phyloP scores from a whole-genome alignment of 1,284 basidiomycete genomes.

The Golubevia sp. region DNA sequence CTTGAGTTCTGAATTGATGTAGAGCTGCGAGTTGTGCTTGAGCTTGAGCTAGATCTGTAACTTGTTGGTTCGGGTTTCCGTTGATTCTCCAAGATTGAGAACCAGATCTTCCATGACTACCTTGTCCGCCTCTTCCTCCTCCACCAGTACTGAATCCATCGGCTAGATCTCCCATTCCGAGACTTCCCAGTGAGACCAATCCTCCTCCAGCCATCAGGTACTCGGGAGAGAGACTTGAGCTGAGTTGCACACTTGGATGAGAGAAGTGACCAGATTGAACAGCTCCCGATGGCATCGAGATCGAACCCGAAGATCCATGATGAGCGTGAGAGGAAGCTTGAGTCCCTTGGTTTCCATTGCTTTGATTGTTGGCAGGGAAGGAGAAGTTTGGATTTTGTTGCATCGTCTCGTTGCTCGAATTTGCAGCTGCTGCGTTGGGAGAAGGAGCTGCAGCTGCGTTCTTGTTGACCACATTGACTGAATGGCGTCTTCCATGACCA shows the following conservation, averaged over 20 bases:
- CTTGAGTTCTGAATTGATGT: constrained; percentile 49
- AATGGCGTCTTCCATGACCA: constrained; percentile 47
- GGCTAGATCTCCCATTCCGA: constrained; percentile 42
- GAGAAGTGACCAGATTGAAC: constrained; percentile 4
- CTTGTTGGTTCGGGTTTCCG: constrained; percentile 21
- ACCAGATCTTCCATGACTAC: constrained; percentile 22
- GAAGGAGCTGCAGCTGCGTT: constrained; percentile 14
- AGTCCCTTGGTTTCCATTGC: no score
- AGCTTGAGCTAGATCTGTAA: constrained; percentile 45
- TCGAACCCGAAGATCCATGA: no score
- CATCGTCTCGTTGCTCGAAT: constrained; percentile 20
- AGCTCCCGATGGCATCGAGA: no score
- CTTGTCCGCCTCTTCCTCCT: constrained; percentile 14
- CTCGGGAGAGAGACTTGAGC: constrained; percentile 45
- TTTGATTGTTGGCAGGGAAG: constrained; percentile 23
- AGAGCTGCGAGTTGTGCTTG: constrained; percentile 58
- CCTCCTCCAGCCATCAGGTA: constrained; percentile 58
- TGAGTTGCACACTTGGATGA: constrained; percentile 51
- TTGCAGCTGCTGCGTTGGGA: constrained; percentile 12
- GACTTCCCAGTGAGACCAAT: constrained; percentile 36
- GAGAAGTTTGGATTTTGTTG: constrained; percentile 39
- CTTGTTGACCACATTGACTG: constrained; percentile 50
- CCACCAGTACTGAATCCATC: constrained; percentile 42
- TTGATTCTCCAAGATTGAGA: constrained; percentile 31
- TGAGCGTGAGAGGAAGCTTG: no score